Conservation (phyloP, 257 asterid species). For the Ilex asprella region DNA sequence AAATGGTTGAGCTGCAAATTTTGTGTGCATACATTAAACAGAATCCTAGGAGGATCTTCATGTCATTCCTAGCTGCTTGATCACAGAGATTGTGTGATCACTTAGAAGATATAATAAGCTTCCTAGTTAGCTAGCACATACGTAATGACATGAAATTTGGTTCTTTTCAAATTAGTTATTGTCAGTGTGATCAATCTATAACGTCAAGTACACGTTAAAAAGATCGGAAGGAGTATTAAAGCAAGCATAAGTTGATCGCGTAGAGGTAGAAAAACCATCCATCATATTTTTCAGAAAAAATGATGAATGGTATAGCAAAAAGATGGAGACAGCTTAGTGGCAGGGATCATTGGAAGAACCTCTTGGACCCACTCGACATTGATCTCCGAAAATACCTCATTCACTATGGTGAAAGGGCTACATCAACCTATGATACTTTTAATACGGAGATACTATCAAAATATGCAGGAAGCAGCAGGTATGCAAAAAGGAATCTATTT, state of each 20-base stretch:
- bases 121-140: no score
- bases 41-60: no score
- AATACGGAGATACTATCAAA: conserved; percentile 28
- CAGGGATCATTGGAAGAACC: conserved; percentile 34
- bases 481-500: conserved; percentile 24
- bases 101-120: neutral
- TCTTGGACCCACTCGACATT: conserved; percentile 46
- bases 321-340: conserved; percentile 56
- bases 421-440: conserved; percentile 51
- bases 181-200: no score
- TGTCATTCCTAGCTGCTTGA: neutral
- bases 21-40: no score
- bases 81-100: neutral
- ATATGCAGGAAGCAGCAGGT: conserved; percentile 25
- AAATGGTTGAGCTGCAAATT: no score
- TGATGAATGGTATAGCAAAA: conserved; percentile 20
- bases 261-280: neutral
- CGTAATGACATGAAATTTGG: no score
- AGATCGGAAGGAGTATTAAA: no score
- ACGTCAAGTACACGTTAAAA: no score
- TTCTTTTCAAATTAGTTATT: no score
- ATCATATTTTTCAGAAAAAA: neutral
- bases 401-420: conserved; percentile 49
- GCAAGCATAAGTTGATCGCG: neutral
- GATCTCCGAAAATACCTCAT: conserved; percentile 43